Base-by-base conservation (phyloP, 2,329 filamentous ascomycete genomes). In the Alternaria triticina region DNA sequence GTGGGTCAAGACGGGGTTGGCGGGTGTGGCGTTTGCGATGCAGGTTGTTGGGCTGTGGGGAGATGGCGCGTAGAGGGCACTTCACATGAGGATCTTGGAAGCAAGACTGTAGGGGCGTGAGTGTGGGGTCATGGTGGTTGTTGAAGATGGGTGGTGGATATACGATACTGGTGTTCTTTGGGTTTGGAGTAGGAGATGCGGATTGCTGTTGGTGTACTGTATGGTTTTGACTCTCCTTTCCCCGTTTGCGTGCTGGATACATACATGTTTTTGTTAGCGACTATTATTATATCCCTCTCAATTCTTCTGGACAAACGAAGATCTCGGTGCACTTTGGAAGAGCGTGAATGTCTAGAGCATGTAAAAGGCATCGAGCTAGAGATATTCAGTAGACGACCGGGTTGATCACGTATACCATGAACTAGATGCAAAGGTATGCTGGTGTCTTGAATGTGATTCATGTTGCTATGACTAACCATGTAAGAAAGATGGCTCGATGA, bases 41-140 rank as follows among this genome's bases (percentile, higher is more conserved):
- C 79, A 76, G 25, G 77, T 85, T 15, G 76, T 85, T 36, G 83
- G 83, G 0, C 74, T 85, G 44, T 85, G 83, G 83, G 83, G 83
- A 1, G 83, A 85, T 70, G 82, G 77, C 13, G 74, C 75, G 45
- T 66, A 62, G 56, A n/a, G n/a, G n/a, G n/a, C n/a, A n/a, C n/a
- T n/a, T n/a, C n/a, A n/a, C n/a, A n/a, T n/a, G n/a, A n/a, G n/a
- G n/a, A n/a, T n/a, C n/a, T n/a, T n/a, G n/a, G n/a, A n/a, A n/a
- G n/a, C n/a, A n/a, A n/a, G n/a, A n/a, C n/a, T n/a, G n/a, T n/a
- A n/a, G n/a, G n/a, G n/a, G n/a, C n/a, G n/a, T n/a, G n/a, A n/a
- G n/a, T 11, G 17, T 2, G 10, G n/a, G 22, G 13, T 17, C 12
- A 7, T 27, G 33, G 12, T 10, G 52, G n/a, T 11, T 15, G 13